phyloP scores from a whole-genome alignment of 108 stramenopile species.

The Pelagomonas calceolata region DNA sequence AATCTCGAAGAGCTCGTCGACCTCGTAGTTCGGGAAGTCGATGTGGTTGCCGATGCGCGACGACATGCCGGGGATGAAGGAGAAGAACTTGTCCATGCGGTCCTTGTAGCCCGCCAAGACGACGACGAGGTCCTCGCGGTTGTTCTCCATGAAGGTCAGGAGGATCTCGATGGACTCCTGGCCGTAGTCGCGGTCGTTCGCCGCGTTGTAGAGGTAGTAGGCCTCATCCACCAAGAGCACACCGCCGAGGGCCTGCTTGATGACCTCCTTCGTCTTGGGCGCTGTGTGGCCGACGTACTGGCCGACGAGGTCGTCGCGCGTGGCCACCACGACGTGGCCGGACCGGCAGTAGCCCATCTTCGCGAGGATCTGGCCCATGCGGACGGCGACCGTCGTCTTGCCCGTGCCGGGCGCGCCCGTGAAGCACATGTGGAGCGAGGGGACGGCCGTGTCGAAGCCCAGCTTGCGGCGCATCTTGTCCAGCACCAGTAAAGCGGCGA shows the following conservation, averaged over 20 bases:
- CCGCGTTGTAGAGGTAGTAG: slow-evolving; percentile 95
- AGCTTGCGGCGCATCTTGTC: slow-evolving; percentile 97
- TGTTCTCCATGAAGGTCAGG: slow-evolving; percentile 94
- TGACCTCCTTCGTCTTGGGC: slow-evolving; percentile 97
- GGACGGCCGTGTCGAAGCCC: slow-evolving; percentile 88
- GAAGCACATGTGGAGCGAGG: slow-evolving; percentile 53
- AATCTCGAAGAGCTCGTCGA: slow-evolving; percentile 86
- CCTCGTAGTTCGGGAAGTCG: slow-evolving; percentile 92
- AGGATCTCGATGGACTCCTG: slow-evolving; percentile 98
- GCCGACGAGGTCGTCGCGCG: slow-evolving; percentile 92
- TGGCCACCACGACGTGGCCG: slow-evolving; percentile 92
- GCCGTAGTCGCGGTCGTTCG: slow-evolving; percentile 95
- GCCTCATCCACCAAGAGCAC: slow-evolving; percentile 96
- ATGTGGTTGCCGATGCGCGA: slow-evolving; percentile 97
- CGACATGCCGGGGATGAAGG: slow-evolving; percentile 96
- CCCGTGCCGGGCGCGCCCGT: slow-evolving; percentile 92
- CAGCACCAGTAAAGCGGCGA: slow-evolving; percentile 87
- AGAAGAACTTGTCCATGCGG: slow-evolving; percentile 96
- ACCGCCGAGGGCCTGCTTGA: slow-evolving; percentile 66
- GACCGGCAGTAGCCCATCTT: slow-evolving; percentile 94
- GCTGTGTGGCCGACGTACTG: slow-evolving; percentile 98
- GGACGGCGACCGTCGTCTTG: slow-evolving; percentile 94
- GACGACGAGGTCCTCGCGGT: slow-evolving; percentile 91
- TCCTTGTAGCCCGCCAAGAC: slow-evolving; percentile 97
- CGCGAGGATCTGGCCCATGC: slow-evolving; percentile 95